These are phyloP conservation scores for Sugiyamaella xylanicola DNA, from an alignment of 1,139 yeast species.

Conservation along the genomic window DNA sequence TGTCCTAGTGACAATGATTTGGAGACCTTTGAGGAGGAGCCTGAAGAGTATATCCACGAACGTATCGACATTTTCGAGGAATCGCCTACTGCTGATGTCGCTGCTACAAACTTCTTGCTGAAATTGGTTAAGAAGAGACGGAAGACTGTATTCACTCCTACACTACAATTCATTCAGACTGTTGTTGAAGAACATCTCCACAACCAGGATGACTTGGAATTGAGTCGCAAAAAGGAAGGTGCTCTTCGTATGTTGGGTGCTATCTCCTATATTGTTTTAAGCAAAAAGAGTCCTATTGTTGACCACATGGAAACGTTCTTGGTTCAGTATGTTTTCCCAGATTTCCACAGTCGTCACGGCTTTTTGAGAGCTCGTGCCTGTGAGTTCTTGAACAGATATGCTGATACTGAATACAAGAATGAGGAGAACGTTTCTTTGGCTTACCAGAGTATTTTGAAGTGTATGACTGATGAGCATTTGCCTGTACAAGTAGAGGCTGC, in stretches of 20 bases:
- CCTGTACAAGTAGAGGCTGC: constrained; percentile 88
- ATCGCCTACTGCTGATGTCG: constrained; percentile 73
- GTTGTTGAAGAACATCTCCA: constrained; percentile 51
- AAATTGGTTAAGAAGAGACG: constrained; percentile 67
- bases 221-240: constrained; percentile 78
- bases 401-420: constrained; percentile 61
- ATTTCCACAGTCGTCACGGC: constrained; percentile 63
- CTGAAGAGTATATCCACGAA: constrained; percentile 84
- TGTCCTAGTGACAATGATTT: constrained; percentile 70
- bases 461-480: constrained; percentile 58
- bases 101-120: constrained; percentile 75
- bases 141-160: constrained; percentile 60
- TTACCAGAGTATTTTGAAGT: constrained; percentile 66
- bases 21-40: constrained; percentile 83
- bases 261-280: constrained; percentile 60
- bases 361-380: constrained; percentile 84
- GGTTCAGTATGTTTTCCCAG: constrained; percentile 67
- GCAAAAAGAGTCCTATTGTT: constrained; percentile 59
- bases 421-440: constrained; percentile 54
- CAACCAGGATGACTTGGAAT: constrained; percentile 52
- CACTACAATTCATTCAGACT: constrained; percentile 65
- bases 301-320: constrained; percentile 72
- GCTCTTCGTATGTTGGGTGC: constrained; percentile 76
- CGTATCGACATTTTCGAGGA: constrained; percentile 75
- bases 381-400: constrained; percentile 70